Evolutionary conservation across 345 rosid genomes (phyloP), one percentile per base, ranked within the genome.

Genomic region (Geranium brycei): DNA sequence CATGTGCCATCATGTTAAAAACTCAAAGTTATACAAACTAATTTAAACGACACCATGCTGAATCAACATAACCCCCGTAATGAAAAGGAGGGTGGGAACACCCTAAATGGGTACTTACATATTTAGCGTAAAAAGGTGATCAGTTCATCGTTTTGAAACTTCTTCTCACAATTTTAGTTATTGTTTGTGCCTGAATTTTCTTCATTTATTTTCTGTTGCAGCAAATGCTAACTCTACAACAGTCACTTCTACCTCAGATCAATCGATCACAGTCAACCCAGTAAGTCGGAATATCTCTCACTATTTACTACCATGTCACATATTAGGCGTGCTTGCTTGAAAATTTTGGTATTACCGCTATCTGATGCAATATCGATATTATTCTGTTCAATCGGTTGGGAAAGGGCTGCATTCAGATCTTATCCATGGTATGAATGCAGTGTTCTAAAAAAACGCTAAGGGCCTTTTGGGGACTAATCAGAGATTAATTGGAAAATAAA

Each of bases 161-260:
- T 47, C 10, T 11, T 41, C 53, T 8, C 13, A 8, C 3, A 6
- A 13, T 47, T 4, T 35, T 35, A 35, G 41, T 35, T 7, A 35
- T 35, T 7, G 10, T 7, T 35, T 7, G 10, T 35, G 15, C 8
- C 47, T 61, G 30, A 32, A n/a, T 32, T 59, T 28, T 55, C 64
- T 64, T 62, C 7, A 17, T 75, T 66, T 64, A 7, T 35, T 35
- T 60, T 62, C 51, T 7, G 62, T 19, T 73, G 76, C 73, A 85
- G 87, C 83, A 80, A 80, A 77, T 85, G 85, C 74, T 79, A 69
- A 32, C 81, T 56, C 28, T 85, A 64, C 90, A 90, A 79, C 92
- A 85, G 68, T 72, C 95, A 55, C 64, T 90, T 67, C n/a, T 83
- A 51, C 79, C 92, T 69, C 97, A 85, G 77, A 78, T 71, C 40